Evolutionary conservation across 1,284 basidiomycete genomes (phyloP).

Genomic region (Apiotrichum domesticum): DNA sequence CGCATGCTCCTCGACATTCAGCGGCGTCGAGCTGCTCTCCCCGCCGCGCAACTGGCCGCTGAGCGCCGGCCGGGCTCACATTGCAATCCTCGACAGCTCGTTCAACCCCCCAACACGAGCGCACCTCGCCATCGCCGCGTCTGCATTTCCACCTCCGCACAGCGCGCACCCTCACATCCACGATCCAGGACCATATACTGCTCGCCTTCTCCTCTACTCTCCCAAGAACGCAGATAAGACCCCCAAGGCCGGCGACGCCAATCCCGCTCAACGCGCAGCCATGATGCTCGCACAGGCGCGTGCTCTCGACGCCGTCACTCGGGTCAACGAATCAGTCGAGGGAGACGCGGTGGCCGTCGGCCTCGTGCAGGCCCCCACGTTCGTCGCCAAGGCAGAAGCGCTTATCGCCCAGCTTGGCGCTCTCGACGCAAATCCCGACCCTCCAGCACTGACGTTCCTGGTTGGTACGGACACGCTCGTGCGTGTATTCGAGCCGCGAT

Average conservation of each 20-base stretch:
- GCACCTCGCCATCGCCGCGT: conserved; percentile 67
- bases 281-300: conserved; percentile 70
- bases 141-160: conserved; percentile 18
- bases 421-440: not conserved
- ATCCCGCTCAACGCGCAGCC: conserved; percentile 64
- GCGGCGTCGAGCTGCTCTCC: conserved; percentile 26
- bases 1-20: conserved; percentile 3
- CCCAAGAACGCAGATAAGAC: conserved; percentile 85
- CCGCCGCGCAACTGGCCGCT: conserved; percentile 31
- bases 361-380: conserved; percentile 79
- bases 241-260: conserved; percentile 63
- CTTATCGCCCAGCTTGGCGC: conserved; percentile 21
- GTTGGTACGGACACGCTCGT: conserved; percentile 84
- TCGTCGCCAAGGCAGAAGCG: conserved; percentile 71
- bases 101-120: conserved; percentile 91
- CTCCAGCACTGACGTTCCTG: conserved; percentile 44
- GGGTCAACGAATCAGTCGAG: not conserved
- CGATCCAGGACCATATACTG: conserved; percentile 55
- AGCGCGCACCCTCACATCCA: not conserved
- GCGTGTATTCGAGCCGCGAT: conserved; percentile 72
- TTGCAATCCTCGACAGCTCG: conserved; percentile 74
- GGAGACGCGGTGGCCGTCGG: conserved; percentile 66
- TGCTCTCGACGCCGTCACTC: conserved; percentile 47
- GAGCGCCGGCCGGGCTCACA: conserved; percentile 19
- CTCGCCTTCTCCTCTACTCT: conserved; percentile 74